Percentiles rank a stretch among this genome's conserved stretches.
Evolutionary conservation across 1,284 basidiomycete genomes (phyloP).

Genomic region (Taiwanofungus camphoratus): DNA sequence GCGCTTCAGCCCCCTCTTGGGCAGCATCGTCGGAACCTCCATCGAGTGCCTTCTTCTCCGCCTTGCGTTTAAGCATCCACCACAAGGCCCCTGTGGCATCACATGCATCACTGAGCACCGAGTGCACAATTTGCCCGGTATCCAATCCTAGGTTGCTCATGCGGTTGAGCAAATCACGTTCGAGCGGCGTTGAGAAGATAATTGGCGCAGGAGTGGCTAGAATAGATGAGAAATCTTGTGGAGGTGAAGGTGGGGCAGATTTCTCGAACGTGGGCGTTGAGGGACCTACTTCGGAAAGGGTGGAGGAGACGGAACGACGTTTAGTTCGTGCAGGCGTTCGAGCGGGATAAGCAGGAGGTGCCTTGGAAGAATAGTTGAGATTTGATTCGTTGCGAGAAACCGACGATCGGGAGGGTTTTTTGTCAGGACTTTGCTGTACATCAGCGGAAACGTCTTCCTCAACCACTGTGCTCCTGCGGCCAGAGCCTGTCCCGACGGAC

Average conservation of each 20-base stretch:
- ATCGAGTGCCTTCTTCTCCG: constrained; percentile 57
- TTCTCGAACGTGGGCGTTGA: constrained; percentile 47
- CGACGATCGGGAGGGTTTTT: constrained; percentile 19
- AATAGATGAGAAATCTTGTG: constrained; percentile 68
- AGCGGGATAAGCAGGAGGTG: constrained; percentile 55
- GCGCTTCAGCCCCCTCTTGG: constrained; percentile 11
- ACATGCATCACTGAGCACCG: constrained; percentile 87
- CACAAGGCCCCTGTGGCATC: constrained; percentile 89
- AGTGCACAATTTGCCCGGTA: constrained; percentile 91
- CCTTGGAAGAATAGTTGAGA: constrained; percentile 31
- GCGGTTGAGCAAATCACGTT: constrained; percentile 75
- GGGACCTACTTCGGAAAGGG: constrained; percentile 59
- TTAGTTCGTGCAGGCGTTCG: constrained; percentile 94
- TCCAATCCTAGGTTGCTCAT: constrained; percentile 84
- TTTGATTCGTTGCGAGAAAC: constrained; percentile 21
- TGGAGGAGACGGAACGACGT: constrained; percentile 87
- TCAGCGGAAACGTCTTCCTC: neutral
- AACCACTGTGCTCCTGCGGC: too few species aligned
- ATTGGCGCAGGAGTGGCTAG: constrained; percentile 69
- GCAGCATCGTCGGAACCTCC: constrained; percentile 24
- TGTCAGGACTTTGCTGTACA: constrained; percentile 4
- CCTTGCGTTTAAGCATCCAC: constrained; percentile 91
- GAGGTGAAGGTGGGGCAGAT: constrained; percentile 35
- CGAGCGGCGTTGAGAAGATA: constrained; percentile 80
- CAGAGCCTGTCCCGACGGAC: too few species aligned